Conservation (phyloP, 768 basidiomycete species). For the Leccinum pellstonianum region DNA sequence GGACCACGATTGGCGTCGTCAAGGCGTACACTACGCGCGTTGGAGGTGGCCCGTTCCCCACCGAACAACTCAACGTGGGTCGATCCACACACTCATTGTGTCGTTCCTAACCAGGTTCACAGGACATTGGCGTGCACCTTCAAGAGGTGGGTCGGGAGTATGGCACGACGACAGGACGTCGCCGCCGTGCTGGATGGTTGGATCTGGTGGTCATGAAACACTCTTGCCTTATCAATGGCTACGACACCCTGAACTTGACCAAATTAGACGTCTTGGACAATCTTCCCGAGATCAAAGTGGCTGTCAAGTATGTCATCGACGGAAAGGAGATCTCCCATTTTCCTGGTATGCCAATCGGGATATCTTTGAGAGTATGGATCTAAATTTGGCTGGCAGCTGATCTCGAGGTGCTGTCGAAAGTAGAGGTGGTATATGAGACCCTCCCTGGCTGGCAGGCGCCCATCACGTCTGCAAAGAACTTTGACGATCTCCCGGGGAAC, state of each 20-base stretch:
- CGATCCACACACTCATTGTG: background rate
- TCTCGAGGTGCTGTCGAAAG: constrained; percentile 73
- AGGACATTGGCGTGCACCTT: constrained; percentile 82
- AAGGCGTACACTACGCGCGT: constrained; percentile 99
- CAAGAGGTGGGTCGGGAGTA: constrained; percentile 94
- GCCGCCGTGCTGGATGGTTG: constrained; percentile 95
- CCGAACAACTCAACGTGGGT: constrained; percentile 86
- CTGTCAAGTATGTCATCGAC: constrained; percentile 72
- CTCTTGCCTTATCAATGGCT: constrained; percentile 93
- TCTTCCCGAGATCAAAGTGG: constrained; percentile 86
- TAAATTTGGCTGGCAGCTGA: constrained; percentile 54
- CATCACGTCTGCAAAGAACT: constrained; percentile 62
- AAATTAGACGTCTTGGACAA: constrained; percentile 92
- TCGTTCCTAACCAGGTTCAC: constrained; percentile 6
- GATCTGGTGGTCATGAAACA: constrained; percentile 94
- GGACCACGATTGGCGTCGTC: constrained; percentile 87
- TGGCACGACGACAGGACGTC: constrained; percentile 89
- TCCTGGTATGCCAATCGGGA: constrained; percentile 59
- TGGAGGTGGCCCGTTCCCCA: constrained; percentile 98
- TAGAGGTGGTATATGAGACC: constrained; percentile 84
- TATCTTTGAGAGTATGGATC: background rate
- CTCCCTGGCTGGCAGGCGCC: constrained; percentile 88
- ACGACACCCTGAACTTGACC: constrained; percentile 89
- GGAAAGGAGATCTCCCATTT: constrained; percentile 80
- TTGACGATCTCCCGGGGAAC: constrained; percentile 76